A percentile compares a stretch with the other conserved stretches of the same genome.
Conservation (phyloP, 805 yeast species). For the Candida boleticola region DNA sequence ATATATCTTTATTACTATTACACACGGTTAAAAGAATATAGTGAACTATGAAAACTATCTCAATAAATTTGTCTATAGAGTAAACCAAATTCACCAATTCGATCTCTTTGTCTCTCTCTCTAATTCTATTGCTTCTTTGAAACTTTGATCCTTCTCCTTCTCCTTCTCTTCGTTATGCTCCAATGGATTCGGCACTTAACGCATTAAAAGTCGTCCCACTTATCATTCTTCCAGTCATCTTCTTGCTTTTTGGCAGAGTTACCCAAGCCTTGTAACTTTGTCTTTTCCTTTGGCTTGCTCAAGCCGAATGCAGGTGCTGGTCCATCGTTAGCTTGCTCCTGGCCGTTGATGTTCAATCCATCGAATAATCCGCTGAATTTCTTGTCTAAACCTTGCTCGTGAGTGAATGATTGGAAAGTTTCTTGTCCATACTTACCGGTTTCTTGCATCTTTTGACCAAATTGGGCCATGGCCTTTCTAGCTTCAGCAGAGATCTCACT, state of each 20-base stretch:
- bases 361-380: slow-evolving; percentile 57
- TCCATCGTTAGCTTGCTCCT: slow-evolving; percentile 15
- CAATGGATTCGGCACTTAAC: too few relatives aligned
- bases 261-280: slow-evolving; percentile 52
- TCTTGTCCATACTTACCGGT: slow-evolving; percentile 76
- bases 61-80: too few relatives aligned
- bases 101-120: too few relatives aligned
- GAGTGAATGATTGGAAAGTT: slow-evolving; percentile 59
- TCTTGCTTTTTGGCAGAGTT: slow-evolving; percentile 27
- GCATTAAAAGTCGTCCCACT: slow-evolving; percentile 76
- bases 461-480: slow-evolving; percentile 90
- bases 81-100: too few relatives aligned
- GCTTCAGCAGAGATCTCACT: slow-evolving; percentile 82
- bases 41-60: too few relatives aligned
- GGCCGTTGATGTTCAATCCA: slow-evolving; percentile 38
- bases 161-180: too few relatives aligned
- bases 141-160: too few relatives aligned
- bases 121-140: too few relatives aligned
- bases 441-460: slow-evolving; percentile 91
- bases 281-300: slow-evolving; percentile 54
- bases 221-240: slow-evolving; percentile 45
- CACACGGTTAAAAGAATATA: too few relatives aligned
- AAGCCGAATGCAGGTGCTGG: slow-evolving; percentile 70
- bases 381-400: slow-evolving; percentile 37
- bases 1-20: too few relatives aligned